Conservation (phyloP, 352 stramenopile genomes). For the Phytophthora litchii region DNA sequence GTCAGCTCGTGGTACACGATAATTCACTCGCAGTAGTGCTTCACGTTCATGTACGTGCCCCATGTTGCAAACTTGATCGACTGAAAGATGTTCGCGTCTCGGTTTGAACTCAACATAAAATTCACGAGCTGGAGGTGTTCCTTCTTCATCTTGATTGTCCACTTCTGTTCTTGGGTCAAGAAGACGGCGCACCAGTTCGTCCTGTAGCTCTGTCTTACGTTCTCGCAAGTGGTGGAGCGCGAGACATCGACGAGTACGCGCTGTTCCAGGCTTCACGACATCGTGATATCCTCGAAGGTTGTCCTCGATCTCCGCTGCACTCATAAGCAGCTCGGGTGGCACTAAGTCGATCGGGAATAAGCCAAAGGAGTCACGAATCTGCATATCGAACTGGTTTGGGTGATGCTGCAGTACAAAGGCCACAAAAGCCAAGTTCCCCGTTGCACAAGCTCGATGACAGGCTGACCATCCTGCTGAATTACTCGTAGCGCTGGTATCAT, state of each 20-base stretch:
- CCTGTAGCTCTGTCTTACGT: slow-evolving; percentile 39
- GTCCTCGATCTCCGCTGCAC: slow-evolving; percentile 25
- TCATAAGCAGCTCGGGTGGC: slow-evolving; percentile 50
- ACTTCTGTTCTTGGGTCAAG: not conserved
- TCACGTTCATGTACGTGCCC: slow-evolving; percentile 52
- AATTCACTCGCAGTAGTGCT: slow-evolving; percentile 46
- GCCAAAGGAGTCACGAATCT: slow-evolving; percentile 56
- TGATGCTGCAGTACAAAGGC: slow-evolving; percentile 55
- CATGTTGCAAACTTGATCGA: slow-evolving; percentile 28
- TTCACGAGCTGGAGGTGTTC: not conserved
- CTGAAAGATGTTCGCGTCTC: slow-evolving; percentile 43
- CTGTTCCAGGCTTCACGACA: slow-evolving; percentile 17
- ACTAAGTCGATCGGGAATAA: slow-evolving; percentile 64
- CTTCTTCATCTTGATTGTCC: slow-evolving; percentile 18
- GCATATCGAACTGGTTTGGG: slow-evolving; percentile 27
- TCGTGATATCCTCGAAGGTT: slow-evolving; percentile 12
- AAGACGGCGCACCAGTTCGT: slow-evolving; percentile 14
- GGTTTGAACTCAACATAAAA: slow-evolving; percentile 57
- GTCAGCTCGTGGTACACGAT: slow-evolving; percentile 48
- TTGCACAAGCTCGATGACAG: slow-evolving; percentile 62
- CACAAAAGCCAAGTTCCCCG: slow-evolving; percentile 63
- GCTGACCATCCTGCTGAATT: slow-evolving; percentile 56
- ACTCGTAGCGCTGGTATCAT: slow-evolving; percentile 17
- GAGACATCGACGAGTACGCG: slow-evolving; percentile 34
- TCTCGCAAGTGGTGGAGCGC: slow-evolving; percentile 43